Percentiles rank a stretch among this genome's conserved stretches.
Evolutionary conservation across 208 protist species (phyloP).

Genomic region (Trypanosoma mega): DNA sequence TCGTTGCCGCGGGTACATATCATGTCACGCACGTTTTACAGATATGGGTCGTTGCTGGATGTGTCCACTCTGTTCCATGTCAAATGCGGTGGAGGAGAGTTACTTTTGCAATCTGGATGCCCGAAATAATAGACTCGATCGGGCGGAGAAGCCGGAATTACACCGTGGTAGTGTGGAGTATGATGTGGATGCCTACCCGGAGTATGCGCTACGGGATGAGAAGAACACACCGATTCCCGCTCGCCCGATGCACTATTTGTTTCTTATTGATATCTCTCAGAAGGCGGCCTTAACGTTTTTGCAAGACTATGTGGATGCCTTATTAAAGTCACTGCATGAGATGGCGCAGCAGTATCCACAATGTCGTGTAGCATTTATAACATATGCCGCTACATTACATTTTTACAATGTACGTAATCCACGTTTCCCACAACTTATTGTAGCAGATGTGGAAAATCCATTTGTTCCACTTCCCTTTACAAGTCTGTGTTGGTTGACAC

Average conservation of each 20-base stretch:
- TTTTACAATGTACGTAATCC: constrained; percentile 88
- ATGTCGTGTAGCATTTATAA: constrained; percentile 87
- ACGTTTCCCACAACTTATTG: constrained; percentile 72
- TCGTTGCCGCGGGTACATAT: constrained; percentile 93
- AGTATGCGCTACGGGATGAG: constrained; percentile 69
- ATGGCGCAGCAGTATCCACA: constrained; percentile 73
- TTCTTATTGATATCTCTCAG: constrained; percentile 80
- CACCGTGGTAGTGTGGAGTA: constrained; percentile 81
- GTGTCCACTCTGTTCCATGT: constrained; percentile 89
- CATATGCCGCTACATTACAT: constrained; percentile 83
- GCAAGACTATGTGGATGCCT: constrained; percentile 64
- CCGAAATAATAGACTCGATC: constrained; percentile 61
- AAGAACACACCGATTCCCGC: constrained; percentile 37
- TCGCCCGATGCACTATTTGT: constrained; percentile 82
- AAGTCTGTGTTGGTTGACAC: constrained; percentile 85
- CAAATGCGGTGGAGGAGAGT: constrained; percentile 63
- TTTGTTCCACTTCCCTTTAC: constrained; percentile 92
- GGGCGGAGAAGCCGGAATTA: constrained; percentile 61
- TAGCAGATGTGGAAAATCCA: constrained; percentile 82
- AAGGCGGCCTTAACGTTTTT: constrained; percentile 63
- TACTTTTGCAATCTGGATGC: constrained; percentile 90
- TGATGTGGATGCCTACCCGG: constrained; percentile 75
- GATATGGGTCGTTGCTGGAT: constrained; percentile 87
- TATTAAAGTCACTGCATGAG: constrained; percentile 55
- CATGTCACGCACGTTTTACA: constrained; percentile 78